Evolutionary conservation across 108 stramenopile species (phyloP), one percentile per base, ranked within the genome.

Genomic region (Aurantiochytrium sp.): DNA sequence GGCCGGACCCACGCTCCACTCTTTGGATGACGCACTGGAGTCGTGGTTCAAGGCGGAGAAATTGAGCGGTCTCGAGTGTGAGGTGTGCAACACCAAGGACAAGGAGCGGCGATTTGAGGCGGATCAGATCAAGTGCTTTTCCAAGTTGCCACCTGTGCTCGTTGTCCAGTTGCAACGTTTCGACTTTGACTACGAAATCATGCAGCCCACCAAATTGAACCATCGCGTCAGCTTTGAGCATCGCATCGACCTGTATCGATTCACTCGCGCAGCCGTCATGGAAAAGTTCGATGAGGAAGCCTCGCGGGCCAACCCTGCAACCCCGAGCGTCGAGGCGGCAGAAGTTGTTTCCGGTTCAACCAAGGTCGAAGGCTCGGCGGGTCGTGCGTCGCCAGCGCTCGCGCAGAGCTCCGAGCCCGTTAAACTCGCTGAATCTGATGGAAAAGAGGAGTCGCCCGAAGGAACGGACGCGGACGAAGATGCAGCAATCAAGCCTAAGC

Each of bases 151-250:
- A 6, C 76, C 76, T 12, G 76, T 83, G 45, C 76, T 83, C 10
- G 76, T 83, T 53, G 76, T 83, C 16, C 76, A 83, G 4, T 45
- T 83, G n/a, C 76, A 83, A 23, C 76, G 76, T 6, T 83, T 83
- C 49, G 76, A 83, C 51, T 83, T 83, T 53, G 76, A 83, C 51
- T 83, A 83, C 51, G 76, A 83, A 23, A 83, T 53, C 49, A 83
- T 83, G 76, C 76, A 83, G 76, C 76, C 76, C n/a, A 83, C 76
- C 25, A 83, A 83, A 45, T 45, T 83, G 49, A 83, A 83, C 76
- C 76, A 83, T 23, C 76, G 76, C 49, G 76, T 83, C 16, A 83
- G 76, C 28, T 83, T 83, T 83, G 76, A 83, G 51, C 76, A 83
- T 4, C 45, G 76, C 45, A 83, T 83, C 51, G 76, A 83, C 23